These are phyloP conservation scores for Phytopythium chamaehyphon DNA, from an alignment of 352 stramenopile species.

Conservation along the genomic window DNA sequence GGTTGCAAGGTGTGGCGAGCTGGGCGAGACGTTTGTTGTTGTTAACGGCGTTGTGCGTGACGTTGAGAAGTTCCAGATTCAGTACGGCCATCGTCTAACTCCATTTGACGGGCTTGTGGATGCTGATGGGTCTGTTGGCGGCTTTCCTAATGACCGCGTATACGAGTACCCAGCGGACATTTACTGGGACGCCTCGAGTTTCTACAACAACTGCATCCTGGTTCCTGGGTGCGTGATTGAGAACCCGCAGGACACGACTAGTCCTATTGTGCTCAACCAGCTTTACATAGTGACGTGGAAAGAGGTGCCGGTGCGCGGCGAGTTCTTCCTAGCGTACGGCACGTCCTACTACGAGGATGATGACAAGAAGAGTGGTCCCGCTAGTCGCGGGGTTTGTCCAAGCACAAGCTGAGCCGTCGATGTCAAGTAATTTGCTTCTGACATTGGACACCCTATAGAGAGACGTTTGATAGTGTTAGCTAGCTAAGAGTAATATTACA, in stretches of 20 bases:
- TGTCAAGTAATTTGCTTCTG: no score
- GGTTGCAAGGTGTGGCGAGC: constrained; percentile 74
- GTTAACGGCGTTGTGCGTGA: constrained; percentile 83
- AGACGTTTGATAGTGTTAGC: constrained; percentile 9
- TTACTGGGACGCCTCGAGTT: constrained; percentile 85
- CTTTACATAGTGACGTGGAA: constrained; percentile 90
- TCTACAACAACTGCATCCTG: constrained; percentile 91
- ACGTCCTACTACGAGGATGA: constrained; percentile 89
- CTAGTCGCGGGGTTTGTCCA: background rate
- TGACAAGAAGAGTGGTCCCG: constrained; percentile 43
- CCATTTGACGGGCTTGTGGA: constrained; percentile 83
- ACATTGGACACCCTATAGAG: constrained; percentile 7
- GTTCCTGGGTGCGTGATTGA: constrained; percentile 80
- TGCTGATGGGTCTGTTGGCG: constrained; percentile 75
- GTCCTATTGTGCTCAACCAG: constrained; percentile 78
- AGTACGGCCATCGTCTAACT: constrained; percentile 80
- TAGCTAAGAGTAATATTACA: constrained; percentile 1
- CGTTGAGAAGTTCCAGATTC: constrained; percentile 86
- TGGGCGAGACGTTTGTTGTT: constrained; percentile 86
- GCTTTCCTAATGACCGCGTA: constrained; percentile 85
- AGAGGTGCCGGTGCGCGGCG: constrained; percentile 72
- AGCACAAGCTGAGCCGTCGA: background rate
- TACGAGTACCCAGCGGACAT: constrained; percentile 83
- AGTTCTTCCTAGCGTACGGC: constrained; percentile 88
- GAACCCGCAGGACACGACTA: constrained; percentile 71